A percentile compares a stretch with the other conserved stretches of the same genome.
Conservation (phyloP, 2,329 filamentous ascomycete species). For the Westerdykella aurantiaca region DNA sequence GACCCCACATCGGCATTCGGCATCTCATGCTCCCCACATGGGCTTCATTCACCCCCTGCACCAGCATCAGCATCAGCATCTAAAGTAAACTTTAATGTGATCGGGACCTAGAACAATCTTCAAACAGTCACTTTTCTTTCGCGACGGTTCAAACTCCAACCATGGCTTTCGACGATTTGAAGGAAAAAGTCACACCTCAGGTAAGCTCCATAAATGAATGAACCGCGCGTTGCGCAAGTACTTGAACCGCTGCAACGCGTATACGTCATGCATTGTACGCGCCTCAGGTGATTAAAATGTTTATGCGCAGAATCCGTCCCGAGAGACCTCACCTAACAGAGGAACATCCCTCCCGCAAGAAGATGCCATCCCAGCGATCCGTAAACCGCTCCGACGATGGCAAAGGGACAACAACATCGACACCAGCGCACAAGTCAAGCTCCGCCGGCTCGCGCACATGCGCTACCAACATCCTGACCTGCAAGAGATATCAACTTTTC, state of each 20-base stretch:
- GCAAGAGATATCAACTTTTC: conserved; percentile 43
- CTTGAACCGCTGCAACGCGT: too few species aligned
- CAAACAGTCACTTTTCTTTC: too few species aligned
- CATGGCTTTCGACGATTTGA: conserved; percentile 30
- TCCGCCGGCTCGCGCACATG: conserved; percentile 48
- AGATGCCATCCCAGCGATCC: conserved; percentile 33
- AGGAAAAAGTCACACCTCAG: conserved; percentile 28
- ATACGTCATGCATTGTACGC: neutral
- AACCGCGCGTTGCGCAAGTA: too few species aligned
- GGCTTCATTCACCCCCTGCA: too few species aligned
- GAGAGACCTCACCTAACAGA: conserved; percentile 37
- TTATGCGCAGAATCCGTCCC: conserved; percentile 18
- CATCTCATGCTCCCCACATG: conserved; percentile 18
- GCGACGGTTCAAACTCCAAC: neutral
- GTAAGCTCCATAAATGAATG: conserved; percentile 11
- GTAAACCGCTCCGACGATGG: conserved; percentile 36
- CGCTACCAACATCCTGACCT: conserved; percentile 51
- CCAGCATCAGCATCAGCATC: too few species aligned
- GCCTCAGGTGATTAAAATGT: neutral
- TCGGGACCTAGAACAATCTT: too few species aligned
- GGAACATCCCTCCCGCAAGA: conserved; percentile 38
- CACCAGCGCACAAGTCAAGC: conserved; percentile 40
- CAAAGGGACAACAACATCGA: conserved; percentile 40
- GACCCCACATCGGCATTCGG: conserved; percentile 24
- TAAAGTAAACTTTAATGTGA: too few species aligned